A percentile compares a stretch with the other conserved stretches of the same genome.
These are phyloP conservation scores for Raddia distichophylla DNA, from an alignment of 176 grass and related monocot genomes.

Conservation along the genomic window DNA sequence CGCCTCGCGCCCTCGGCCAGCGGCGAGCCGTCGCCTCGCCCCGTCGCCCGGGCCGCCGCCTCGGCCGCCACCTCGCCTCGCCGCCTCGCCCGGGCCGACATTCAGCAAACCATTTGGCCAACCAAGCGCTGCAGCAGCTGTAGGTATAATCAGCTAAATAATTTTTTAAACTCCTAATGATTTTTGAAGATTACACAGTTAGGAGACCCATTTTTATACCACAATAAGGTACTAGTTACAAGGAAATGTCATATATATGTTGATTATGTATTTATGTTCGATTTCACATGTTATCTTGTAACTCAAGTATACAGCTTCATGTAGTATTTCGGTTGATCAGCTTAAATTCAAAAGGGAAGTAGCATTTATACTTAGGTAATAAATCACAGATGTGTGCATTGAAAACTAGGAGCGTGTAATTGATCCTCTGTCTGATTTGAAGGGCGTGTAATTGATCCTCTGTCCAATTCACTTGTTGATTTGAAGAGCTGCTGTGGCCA, in stretches of 20 bases:
- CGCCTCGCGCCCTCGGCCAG: too few species aligned
- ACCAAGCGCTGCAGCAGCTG: constrained; percentile 90
- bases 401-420: not conserved
- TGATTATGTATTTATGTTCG: too few species aligned
- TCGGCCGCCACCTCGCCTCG: too few species aligned
- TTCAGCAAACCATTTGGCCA: constrained; percentile 96
- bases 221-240: not conserved
- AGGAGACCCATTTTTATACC: constrained; percentile 7
- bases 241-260: not conserved
- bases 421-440: not conserved
- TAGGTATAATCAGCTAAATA: constrained; percentile 61
- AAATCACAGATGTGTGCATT: not conserved
- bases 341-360: not conserved
- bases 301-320: not conserved
- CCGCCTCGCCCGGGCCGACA: too few species aligned
- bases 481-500: constrained; percentile 80
- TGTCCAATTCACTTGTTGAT: not conserved
- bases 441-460: not conserved
- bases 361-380: not conserved
- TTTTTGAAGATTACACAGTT: not conserved
- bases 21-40: too few species aligned
- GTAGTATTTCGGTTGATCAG: not conserved
- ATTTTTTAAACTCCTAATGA: not conserved
- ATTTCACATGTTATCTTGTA: not conserved
- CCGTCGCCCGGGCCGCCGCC: too few species aligned